Percentiles rank a stretch among this genome's conserved stretches.
These are phyloP conservation scores for Leucocoprinus sp. DNA, from an alignment of 768 basidiomycete species.

Conservation along the genomic window DNA sequence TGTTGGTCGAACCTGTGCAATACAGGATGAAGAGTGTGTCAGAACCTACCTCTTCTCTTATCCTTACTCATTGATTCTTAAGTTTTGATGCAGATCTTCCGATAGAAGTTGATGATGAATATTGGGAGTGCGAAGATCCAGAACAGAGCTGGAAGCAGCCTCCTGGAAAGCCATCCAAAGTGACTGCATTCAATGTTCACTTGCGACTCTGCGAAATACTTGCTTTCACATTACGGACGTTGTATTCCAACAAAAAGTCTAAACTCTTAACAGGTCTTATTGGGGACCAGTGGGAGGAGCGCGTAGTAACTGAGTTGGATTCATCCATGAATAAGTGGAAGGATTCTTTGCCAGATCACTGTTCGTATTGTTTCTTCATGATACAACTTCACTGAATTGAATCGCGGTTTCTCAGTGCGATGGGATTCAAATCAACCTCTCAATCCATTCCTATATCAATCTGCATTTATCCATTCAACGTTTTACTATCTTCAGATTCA, in stretches of 20 bases:
- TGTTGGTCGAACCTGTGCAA: slow-evolving; percentile 57
- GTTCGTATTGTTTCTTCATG: slow-evolving; percentile 23
- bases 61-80: slow-evolving; percentile 1
- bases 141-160: slow-evolving; percentile 56
- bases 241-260: slow-evolving; percentile 38
- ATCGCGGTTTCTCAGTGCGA: slow-evolving; percentile 19
- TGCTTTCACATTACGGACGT: slow-evolving; percentile 51
- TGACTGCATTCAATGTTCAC: slow-evolving; percentile 44
- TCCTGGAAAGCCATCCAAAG: slow-evolving; percentile 40
- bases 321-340: slow-evolving; percentile 57
- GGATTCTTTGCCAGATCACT: slow-evolving; percentile 47
- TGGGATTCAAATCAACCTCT: slow-evolving; percentile 31
- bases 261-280: slow-evolving; percentile 30
- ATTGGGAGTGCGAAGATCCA: slow-evolving; percentile 38
- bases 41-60: not conserved
- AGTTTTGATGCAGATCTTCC: slow-evolving; percentile 63
- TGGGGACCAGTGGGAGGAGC: slow-evolving; percentile 49
- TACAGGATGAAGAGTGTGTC: slow-evolving; percentile 66
- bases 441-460: slow-evolving; percentile 38
- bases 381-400: not conserved
- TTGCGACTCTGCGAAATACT: slow-evolving; percentile 58
- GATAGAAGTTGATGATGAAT: slow-evolving; percentile 48
- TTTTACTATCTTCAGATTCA: slow-evolving; percentile 52
- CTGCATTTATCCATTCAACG: slow-evolving; percentile 36
- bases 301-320: slow-evolving; percentile 53